A percentile compares a stretch with the other conserved stretches of the same genome.
Evolutionary conservation across 2,329 filamentous ascomycete species (phyloP).

Genomic region (Arthrobotrys pseudoclavata): DNA sequence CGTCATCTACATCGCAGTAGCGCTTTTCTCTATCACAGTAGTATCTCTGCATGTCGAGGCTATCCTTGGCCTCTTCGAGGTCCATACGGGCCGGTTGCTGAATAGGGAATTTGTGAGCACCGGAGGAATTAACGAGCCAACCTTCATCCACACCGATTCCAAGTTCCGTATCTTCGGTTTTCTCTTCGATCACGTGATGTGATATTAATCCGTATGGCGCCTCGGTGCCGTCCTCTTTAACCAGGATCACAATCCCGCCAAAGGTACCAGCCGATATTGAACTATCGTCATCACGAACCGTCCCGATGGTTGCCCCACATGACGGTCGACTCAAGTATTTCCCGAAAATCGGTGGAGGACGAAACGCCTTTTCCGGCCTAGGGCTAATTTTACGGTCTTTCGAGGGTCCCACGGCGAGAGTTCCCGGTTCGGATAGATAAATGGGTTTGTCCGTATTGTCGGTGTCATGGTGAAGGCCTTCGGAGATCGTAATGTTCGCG

Average conservation of each 20-base stretch:
- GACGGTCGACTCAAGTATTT: conserved; percentile 53
- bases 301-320: conserved; percentile 54
- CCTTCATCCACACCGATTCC: conserved; percentile 58
- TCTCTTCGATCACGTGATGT: conserved; percentile 59
- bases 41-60: conserved; percentile 58
- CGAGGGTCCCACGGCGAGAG: neutral
- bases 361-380: conserved; percentile 46
- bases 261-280: conserved; percentile 58
- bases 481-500: neutral
- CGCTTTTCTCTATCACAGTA: conserved; percentile 59
- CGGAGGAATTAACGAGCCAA: conserved; percentile 54
- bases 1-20: conserved; percentile 59
- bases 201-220: conserved; percentile 58
- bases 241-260: conserved; percentile 54
- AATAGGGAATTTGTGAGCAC: conserved; percentile 40
- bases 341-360: conserved; percentile 54
- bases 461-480: neutral
- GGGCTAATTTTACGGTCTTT: conserved; percentile 8
- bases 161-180: conserved; percentile 54
- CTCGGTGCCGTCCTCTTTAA: conserved; percentile 54
- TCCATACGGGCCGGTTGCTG: conserved; percentile 58
- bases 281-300: conserved; percentile 49
- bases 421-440: neutral
- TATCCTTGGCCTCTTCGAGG: conserved; percentile 55
- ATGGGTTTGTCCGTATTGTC: neutral